Percentiles rank a stretch among this genome's conserved stretches.
Evolutionary conservation across 306 rosid genomes (phyloP).

Genomic region (Fragaria ananassa): DNA sequence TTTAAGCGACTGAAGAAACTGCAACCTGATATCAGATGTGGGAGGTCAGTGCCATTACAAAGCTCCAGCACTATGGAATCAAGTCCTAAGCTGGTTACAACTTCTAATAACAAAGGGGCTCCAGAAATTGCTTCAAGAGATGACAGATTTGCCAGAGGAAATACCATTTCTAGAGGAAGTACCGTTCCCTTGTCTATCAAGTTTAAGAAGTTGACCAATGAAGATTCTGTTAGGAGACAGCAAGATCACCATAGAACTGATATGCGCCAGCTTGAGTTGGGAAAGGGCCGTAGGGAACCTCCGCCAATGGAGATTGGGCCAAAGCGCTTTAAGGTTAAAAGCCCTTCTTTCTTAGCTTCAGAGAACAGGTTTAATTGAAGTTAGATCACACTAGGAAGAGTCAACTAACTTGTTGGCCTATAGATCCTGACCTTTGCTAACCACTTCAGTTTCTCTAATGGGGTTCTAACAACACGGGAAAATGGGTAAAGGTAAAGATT

Average conservation of each 20-base stretch:
- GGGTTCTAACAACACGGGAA: constrained; percentile 68
- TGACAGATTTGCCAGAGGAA: constrained; percentile 51
- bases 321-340: constrained; percentile 77
- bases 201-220: constrained; percentile 56
- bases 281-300: constrained; percentile 41
- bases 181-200: constrained; percentile 57
- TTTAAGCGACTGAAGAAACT: constrained; percentile 72
- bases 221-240: constrained; percentile 46
- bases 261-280: constrained; percentile 39
- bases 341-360: constrained; percentile 57
- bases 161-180: constrained; percentile 33
- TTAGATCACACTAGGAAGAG: constrained; percentile 39
- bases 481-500: constrained; percentile 44
- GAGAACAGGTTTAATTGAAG: constrained; percentile 65
- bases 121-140: constrained; percentile 37
- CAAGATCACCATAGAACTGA: constrained; percentile 62
- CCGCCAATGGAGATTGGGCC: constrained; percentile 56
- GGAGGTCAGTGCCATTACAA: constrained; percentile 32
- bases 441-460: constrained; percentile 62
- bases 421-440: constrained; percentile 63
- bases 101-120: constrained; percentile 36
- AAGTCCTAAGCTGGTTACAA: too few species aligned
- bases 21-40: constrained; percentile 50
- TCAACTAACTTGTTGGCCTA: constrained; percentile 33
- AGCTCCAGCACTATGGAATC: constrained; percentile 29